Evolutionary conservation across 495 filamentous ascomycete genomes (phyloP).

Genomic region (Hyphodiscus hymeniophilus): DNA sequence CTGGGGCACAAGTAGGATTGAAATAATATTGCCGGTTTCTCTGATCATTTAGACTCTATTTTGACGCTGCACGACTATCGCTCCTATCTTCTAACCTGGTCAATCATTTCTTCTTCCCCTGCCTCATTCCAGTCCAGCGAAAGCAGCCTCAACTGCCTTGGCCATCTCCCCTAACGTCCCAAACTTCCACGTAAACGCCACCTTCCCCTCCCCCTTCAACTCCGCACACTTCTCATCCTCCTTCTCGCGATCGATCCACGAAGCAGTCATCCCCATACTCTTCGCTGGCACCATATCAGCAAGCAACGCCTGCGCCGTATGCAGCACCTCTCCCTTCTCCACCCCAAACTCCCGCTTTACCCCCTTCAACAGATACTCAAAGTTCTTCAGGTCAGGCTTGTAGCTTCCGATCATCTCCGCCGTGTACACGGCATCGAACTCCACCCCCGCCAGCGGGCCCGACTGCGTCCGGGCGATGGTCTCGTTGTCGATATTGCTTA

Average conservation of each 20-base stretch:
- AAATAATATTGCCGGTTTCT: no score
- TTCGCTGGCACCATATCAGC: conserved; percentile 66
- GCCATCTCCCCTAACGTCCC: conserved; percentile 64
- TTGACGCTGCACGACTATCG: no score
- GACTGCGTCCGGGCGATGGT: conserved; percentile 48
- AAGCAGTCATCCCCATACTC: conserved; percentile 50
- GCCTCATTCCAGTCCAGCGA: not conserved
- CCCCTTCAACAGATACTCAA: conserved; percentile 51
- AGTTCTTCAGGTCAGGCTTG: conserved; percentile 61
- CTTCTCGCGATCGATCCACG: conserved; percentile 61
- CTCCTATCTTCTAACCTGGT: no score
- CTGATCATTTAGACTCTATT: no score
- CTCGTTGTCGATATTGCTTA: conserved; percentile 61
- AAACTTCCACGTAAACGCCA: conserved; percentile 30
- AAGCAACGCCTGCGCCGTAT: conserved; percentile 60
- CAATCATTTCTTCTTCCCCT: no score
- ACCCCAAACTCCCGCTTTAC: conserved; percentile 47
- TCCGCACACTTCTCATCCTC: conserved; percentile 27
- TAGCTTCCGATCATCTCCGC: conserved; percentile 68
- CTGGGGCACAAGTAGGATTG: no score
- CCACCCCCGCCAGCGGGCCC: conserved; percentile 36
- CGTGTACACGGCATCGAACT: conserved; percentile 63
- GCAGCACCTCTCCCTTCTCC: conserved; percentile 46
- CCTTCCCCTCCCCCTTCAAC: conserved; percentile 31
- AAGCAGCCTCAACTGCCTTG: conserved; percentile 48